phyloP scores from a whole-genome alignment of 2,329 filamentous ascomycete genomes.

The Epichloe gansuensis region DNA sequence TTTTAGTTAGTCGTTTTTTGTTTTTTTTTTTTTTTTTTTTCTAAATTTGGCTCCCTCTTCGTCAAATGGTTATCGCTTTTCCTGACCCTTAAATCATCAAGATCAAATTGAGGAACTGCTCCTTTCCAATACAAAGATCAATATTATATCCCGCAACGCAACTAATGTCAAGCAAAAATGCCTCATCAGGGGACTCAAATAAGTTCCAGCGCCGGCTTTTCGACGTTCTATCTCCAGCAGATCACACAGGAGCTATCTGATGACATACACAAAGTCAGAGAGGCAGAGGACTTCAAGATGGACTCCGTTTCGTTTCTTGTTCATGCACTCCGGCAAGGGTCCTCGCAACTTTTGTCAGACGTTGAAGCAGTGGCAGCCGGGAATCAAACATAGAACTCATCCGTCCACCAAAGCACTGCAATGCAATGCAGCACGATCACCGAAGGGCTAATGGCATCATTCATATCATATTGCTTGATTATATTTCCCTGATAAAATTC shows the following conservation, averaged over 20 bases:
- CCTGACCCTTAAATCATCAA: too few relatives aligned
- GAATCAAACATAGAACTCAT: slow-evolving; percentile 24
- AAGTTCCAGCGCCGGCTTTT: slow-evolving; percentile 31
- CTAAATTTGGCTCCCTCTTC: too few relatives aligned
- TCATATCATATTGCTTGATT: too few relatives aligned
- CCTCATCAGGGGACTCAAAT: neutral
- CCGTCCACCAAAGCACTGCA: too few relatives aligned
- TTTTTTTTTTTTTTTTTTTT: too few relatives aligned
- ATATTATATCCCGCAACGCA: neutral
- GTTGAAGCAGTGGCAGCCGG: neutral
- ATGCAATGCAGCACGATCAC: too few relatives aligned
- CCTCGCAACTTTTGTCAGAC: slow-evolving; percentile 36
- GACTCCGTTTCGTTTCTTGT: slow-evolving; percentile 53
- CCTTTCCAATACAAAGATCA: neutral
- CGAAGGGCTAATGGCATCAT: too few relatives aligned
- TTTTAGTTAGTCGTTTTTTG: too few relatives aligned
- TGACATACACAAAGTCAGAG: slow-evolving; percentile 58
- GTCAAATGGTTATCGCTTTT: too few relatives aligned
- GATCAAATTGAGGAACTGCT: too few relatives aligned
- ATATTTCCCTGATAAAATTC: too few relatives aligned
- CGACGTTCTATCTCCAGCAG: slow-evolving; percentile 55
- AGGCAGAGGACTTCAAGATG: slow-evolving; percentile 56
- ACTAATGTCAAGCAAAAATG: neutral
- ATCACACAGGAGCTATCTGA: slow-evolving; percentile 59
- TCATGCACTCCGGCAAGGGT: slow-evolving; percentile 55